Base-by-base conservation (phyloP, 345 rosid genomes). In the Gossypium anomalum region DNA sequence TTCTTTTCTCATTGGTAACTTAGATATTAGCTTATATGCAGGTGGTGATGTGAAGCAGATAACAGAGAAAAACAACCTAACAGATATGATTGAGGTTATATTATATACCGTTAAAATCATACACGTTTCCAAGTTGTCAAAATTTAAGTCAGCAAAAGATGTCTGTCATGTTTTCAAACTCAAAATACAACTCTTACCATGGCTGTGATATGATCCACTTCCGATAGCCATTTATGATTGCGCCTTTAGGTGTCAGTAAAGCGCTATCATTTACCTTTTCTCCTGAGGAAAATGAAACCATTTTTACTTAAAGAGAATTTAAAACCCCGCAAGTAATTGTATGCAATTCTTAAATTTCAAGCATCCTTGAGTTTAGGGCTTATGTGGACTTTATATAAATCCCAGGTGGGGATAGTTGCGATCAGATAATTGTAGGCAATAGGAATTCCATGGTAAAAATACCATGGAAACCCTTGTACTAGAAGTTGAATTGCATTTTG, bases 31-130 rank as follows among this genome's bases (percentile, higher is more conserved):
- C 86, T 83, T 89, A 78, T 83, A 65, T 87, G 90, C 97, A 91
- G 93, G 97, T 27, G 97, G 98, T 83, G 97, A 94, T 86, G 93
- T 94, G 87, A 94, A 94, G 97, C 70, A 78, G 82, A 83, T 94
- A 63, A 67, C 93, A 13, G 78, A 81, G 71, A 87, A 88, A 82
- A 86, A 83, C 22, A 89, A 87, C 65, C 83, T 92, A 56, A 82
- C 93, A 57, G 92, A 91, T 86, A 78, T 94, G 93, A 88, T 94
- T 88, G 88, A 94, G 97, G 97, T 94, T 85, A 66, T 51, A 53
- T 48, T 68, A 73, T 74, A 58, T 77, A 77, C 76, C 53, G 73
- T 70, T 67, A 51, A 38, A 62, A 47, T n/a, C 71, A 61, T 49
- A 16, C 51, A 61, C 58, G 25, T 43, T 38, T 71, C 63, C 72